Percentiles rank a stretch among this genome's conserved stretches.
phyloP scores from a whole-genome alignment of 805 yeast genomes.

The Wickerhamomyces ciferrii region DNA sequence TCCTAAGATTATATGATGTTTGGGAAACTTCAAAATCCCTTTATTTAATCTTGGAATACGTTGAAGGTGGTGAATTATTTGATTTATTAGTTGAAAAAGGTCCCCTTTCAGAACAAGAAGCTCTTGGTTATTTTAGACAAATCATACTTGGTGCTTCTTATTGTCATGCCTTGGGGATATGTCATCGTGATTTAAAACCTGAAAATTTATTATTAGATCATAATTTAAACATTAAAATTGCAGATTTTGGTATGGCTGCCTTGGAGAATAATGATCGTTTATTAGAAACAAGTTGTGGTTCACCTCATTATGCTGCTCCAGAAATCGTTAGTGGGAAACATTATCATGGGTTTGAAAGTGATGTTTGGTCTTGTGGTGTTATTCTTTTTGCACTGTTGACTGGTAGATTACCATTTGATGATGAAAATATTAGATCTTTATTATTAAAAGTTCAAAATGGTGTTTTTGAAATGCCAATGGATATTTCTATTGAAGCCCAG shows the following conservation, averaged over 20 bases:
- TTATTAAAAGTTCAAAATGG: constrained; percentile 76
- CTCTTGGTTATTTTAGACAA: constrained; percentile 72
- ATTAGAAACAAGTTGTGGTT: constrained; percentile 78
- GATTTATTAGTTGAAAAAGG: constrained; percentile 68
- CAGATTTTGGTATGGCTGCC: constrained; percentile 91
- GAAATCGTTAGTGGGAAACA: constrained; percentile 76
- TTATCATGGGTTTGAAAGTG: constrained; percentile 82
- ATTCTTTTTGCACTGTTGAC: constrained; percentile 73
- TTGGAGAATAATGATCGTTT: constrained; percentile 65
- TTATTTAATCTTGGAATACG: constrained; percentile 73
- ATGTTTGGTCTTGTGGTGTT: constrained; percentile 87
- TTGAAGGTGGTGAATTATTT: constrained; percentile 84
- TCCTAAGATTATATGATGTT: constrained; percentile 89
- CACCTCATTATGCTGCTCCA: constrained; percentile 88
- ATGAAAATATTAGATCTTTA: constrained; percentile 68
- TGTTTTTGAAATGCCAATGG: constrained; percentile 64
- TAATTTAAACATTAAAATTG: constrained; percentile 65
- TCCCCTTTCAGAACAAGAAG: constrained; percentile 65
- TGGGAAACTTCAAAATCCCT: constrained; percentile 96
- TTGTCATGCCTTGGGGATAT: constrained; percentile 75
- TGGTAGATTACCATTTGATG: constrained; percentile 81
- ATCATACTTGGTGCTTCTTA: constrained; percentile 74
- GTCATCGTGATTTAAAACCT: constrained; percentile 81
- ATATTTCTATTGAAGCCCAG: constrained; percentile 58
- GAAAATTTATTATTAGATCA: constrained; percentile 70